Base-by-base conservation (phyloP, 2,329 filamentous ascomycete species). In the Akanthomyces uredinophilus region DNA sequence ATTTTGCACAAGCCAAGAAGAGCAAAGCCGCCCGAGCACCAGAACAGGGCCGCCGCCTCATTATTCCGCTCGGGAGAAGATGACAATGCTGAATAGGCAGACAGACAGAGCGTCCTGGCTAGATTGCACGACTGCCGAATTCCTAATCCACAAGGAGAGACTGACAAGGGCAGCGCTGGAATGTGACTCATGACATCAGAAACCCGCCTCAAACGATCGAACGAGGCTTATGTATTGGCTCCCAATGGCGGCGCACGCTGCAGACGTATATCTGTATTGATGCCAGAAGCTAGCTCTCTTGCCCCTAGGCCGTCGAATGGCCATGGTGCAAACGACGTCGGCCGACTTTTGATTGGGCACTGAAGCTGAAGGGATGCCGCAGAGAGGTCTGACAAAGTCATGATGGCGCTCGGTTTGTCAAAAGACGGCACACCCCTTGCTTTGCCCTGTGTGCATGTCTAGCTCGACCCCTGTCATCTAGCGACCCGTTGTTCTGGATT, bases 201-300 rank as follows among this genome's bases (percentile, higher is more conserved):
- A 8, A 24, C 37, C 24, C 37, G 13, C 47, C 37, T 60, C 13
- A 63, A 47, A 49, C 43, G 37, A 47, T 60, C 57, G 53, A 32
- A 29, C 20, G 29, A 56, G 52, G 50, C 46, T 41, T 22, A 65
- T 61, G 64, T 64, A 64, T 64, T 46, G n/a, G 53, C 63, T 65
- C 63, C 64, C 64, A 65, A 65, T 58, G 29, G 55, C 47, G 54
- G 52, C 43, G 56, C 29, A 41, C 7, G 63, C 56, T 54, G 62
- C 60, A 56, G 50, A 54, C 32, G 32, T 50, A 41, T 41, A 60
- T 59, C 63, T 64, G 64, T 65, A 62, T 65, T 65, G 64, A 63
- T 64, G 63, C 63, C 64, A 63, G 61, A 64, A 44, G 47, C 35
- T 43, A 32, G 24, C 47, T 35, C 22, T 47, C 27, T 50, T 18